phyloP scores from a whole-genome alignment of 1,284 basidiomycete genomes.

The Malassezia brasiliensis region DNA sequence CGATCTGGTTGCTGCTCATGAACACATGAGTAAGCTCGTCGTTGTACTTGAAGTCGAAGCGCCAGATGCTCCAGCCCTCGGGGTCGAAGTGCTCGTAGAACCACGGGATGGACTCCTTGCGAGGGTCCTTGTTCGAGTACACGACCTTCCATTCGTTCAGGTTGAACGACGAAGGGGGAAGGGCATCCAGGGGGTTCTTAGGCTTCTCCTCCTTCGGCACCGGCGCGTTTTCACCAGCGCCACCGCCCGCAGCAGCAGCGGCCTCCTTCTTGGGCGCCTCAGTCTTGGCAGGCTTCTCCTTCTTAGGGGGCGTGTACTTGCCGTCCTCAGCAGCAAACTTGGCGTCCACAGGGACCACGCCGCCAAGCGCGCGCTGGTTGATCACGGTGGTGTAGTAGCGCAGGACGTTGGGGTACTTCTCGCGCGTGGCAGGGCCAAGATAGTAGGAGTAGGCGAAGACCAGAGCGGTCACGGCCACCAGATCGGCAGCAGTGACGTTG shows the following conservation, averaged over 20 bases:
- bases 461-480: constrained; percentile 57
- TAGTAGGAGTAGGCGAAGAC: constrained; percentile 19
- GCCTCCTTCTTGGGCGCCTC: constrained; percentile 49
- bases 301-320: constrained; percentile 63
- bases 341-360: constrained; percentile 48
- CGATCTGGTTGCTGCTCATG: constrained; percentile 57
- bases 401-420: constrained; percentile 59
- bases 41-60: constrained; percentile 94
- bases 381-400: constrained; percentile 64
- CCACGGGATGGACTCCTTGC: constrained; percentile 37
- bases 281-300: constrained; percentile 48
- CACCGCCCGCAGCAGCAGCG: constrained; percentile 36
- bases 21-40: constrained; percentile 70
- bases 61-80: constrained; percentile 80
- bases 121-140: constrained; percentile 92
- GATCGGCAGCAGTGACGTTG: constrained; percentile 84
- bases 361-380: constrained; percentile 56
- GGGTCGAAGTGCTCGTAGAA: constrained; percentile 64
- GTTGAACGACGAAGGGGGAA: constrained; percentile 85
- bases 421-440: constrained; percentile 35
- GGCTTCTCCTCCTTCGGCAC: constrained; percentile 54
- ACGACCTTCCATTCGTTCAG: constrained; percentile 96
- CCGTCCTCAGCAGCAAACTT: constrained; percentile 63
- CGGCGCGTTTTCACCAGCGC: constrained; percentile 52
- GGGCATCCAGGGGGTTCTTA: constrained; percentile 85